Conservation (phyloP, 129 eudicot genomes). For the Flaveria ramosissima region DNA sequence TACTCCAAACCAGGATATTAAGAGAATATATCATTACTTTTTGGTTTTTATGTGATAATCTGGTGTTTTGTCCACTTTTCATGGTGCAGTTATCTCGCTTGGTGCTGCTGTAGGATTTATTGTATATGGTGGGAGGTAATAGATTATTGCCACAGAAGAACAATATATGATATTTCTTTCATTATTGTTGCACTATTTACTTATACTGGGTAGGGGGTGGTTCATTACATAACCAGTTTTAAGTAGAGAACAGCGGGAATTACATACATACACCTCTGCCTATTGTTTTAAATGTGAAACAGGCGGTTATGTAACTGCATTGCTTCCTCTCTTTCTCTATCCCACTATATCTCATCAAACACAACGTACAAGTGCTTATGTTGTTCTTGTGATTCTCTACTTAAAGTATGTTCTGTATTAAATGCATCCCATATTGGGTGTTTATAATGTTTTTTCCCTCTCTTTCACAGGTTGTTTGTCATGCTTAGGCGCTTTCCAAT, state of each 20-base stretch:
- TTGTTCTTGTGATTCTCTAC: too few species aligned
- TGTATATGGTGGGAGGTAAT: conserved; percentile 79
- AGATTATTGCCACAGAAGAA: neutral
- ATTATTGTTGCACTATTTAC: too few species aligned
- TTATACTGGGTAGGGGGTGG: too few species aligned
- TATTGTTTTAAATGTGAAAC: too few species aligned
- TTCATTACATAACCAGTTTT: too few species aligned
- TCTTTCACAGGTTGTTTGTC: conserved; percentile 51
- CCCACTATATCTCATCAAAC: too few species aligned
- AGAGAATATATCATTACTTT: neutral
- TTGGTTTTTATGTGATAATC: neutral
- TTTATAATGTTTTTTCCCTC: neutral
- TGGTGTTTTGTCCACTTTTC: neutral
- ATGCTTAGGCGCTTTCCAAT: conserved; percentile 77
- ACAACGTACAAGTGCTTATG: too few species aligned
- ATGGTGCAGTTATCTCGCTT: conserved; percentile 63
- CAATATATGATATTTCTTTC: neutral
- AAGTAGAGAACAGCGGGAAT: too few species aligned
- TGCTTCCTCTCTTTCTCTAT: too few species aligned
- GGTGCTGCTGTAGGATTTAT: conserved; percentile 74
- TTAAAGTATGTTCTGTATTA: too few species aligned
- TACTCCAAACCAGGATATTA: neutral
- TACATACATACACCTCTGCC: too few species aligned
- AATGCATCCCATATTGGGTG: neutral
- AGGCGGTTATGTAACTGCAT: too few species aligned